Evolutionary conservation across 371 early-diverging fungal genomes (phyloP).

Genomic region (Rhizomucor miehei): DNA sequence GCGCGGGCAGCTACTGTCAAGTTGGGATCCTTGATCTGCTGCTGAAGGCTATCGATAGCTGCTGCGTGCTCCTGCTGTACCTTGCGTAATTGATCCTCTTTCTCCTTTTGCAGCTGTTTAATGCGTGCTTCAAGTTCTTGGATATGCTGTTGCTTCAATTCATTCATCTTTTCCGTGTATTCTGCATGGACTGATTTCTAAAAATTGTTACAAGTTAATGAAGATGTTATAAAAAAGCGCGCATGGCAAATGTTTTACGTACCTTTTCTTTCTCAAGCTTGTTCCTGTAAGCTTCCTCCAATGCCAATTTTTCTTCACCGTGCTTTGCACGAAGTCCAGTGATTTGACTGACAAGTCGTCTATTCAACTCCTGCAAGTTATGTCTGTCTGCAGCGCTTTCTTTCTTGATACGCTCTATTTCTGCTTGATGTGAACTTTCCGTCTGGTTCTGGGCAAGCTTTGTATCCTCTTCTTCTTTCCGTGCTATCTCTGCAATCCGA

Average conservation of each 20-base stretch:
- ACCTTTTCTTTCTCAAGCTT: conserved; percentile 11
- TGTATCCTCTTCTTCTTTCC: too few species aligned
- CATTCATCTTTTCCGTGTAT: background rate
- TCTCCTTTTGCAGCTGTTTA: conserved; percentile 15
- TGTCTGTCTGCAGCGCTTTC: background rate
- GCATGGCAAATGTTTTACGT: background rate
- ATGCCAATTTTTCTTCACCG: conserved; percentile 2
- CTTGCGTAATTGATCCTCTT: conserved; percentile 14
- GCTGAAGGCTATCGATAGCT: background rate
- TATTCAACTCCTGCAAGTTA: conserved; percentile 1
- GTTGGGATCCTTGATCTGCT: conserved; percentile 7
- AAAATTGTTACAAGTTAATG: too few species aligned
- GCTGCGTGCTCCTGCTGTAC: conserved; percentile 1
- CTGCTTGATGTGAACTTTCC: background rate
- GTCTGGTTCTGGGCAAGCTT: too few species aligned
- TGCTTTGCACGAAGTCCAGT: background rate
- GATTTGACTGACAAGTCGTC: background rate
- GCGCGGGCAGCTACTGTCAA: conserved; percentile 29
- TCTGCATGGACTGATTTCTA: background rate
- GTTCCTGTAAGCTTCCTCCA: conserved; percentile 8
- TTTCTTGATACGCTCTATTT: background rate
- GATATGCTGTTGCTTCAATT: conserved; percentile 8
- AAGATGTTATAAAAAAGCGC: background rate
- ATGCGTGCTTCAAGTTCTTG: conserved; percentile 12
- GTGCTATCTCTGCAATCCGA: too few species aligned